These are phyloP conservation scores for Pisolithus microcarpus DNA, from an alignment of 768 basidiomycete genomes.

Conservation along the genomic window DNA sequence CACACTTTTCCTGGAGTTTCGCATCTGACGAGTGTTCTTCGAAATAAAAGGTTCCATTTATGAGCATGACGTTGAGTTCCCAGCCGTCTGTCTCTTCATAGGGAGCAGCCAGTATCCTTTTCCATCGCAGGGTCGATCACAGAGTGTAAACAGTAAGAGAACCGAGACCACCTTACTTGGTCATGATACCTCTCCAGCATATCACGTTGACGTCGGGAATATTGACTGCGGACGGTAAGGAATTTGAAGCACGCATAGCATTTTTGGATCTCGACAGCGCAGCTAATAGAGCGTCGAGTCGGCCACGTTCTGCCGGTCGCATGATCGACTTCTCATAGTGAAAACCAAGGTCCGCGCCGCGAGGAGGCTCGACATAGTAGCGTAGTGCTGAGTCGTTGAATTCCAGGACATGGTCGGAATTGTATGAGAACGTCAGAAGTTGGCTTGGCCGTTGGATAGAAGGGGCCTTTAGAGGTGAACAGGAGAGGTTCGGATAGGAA, in stretches of 20 bases:
- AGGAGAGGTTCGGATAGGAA: constrained; percentile 20
- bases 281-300: constrained; percentile 61
- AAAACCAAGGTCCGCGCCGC: constrained; percentile 54
- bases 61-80: constrained; percentile 77
- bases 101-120: constrained; percentile 71
- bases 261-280: constrained; percentile 43
- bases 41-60: constrained; percentile 64
- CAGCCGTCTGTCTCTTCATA: constrained; percentile 77
- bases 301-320: constrained; percentile 54
- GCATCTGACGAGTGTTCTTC: constrained; percentile 64
- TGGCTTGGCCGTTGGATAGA: constrained; percentile 68
- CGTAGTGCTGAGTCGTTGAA: constrained; percentile 66
- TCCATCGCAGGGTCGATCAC: constrained; percentile 27
- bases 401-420: constrained; percentile 44
- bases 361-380: constrained; percentile 65
- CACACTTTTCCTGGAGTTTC: constrained; percentile 60
- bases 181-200: constrained; percentile 78
- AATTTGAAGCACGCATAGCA: constrained; percentile 26
- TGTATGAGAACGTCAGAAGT: constrained; percentile 69
- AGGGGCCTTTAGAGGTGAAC: constrained; percentile 15
- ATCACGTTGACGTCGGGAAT: constrained; percentile 48
- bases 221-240: constrained; percentile 15
- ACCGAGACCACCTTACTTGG: constrained; percentile 48
- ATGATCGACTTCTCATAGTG: constrained; percentile 72
- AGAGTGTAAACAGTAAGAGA: constrained; percentile 9